phyloP scores from a whole-genome alignment of 768 basidiomycete species.

The Tricholoma bakamatsutake region DNA sequence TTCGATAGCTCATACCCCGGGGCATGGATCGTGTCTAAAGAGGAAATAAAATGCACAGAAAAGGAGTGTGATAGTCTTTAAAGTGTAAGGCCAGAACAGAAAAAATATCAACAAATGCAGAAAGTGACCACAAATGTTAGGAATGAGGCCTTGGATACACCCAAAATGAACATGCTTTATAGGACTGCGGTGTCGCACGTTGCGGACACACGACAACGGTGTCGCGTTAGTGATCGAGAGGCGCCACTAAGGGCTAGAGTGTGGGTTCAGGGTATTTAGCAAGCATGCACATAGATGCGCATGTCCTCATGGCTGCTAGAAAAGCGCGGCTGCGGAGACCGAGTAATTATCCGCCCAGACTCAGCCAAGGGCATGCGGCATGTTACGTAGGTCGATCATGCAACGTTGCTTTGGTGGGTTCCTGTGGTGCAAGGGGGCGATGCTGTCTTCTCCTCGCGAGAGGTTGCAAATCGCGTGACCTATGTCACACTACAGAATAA shows the following conservation, averaged over 20 bases:
- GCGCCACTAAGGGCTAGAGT: neutral
- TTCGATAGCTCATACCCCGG: constrained; percentile 57
- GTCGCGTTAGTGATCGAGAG: constrained; percentile 1
- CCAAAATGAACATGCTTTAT: neutral
- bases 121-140: neutral
- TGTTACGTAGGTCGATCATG: neutral
- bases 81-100: neutral
- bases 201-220: constrained; percentile 1
- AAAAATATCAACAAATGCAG: neutral
- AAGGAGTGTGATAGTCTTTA: neutral
- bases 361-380: neutral
- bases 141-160: neutral
- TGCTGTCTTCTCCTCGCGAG: constrained; percentile 3
- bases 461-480: constrained; percentile 12
- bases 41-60: neutral
- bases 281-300: neutral
- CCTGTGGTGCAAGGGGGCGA: no score
- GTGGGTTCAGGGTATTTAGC: neutral
- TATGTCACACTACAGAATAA: constrained; percentile 1
- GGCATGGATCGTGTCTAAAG: constrained; percentile 18
- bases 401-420: neutral
- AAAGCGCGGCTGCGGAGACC: neutral
- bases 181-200: constrained; percentile 3
- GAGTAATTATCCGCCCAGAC: neutral
- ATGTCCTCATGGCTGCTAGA: neutral